Percentiles rank a stretch among this genome's conserved stretches.
Conservation (phyloP, 495 filamentous ascomycete species). For the Staphylotrichum tortipilum region DNA sequence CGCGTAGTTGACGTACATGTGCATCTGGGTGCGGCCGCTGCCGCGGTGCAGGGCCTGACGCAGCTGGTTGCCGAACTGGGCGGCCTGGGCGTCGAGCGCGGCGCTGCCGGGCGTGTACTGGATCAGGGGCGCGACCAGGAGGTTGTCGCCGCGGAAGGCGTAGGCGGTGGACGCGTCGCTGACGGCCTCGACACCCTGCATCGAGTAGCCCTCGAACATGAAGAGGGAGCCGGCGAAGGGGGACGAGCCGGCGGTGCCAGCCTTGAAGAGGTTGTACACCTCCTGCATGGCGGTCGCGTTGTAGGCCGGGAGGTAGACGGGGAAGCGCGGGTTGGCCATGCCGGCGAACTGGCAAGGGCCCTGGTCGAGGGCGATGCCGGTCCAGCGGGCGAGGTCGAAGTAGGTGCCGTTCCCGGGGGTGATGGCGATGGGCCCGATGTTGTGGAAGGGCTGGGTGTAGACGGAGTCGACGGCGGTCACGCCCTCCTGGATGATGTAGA, state of each 20-base stretch:
- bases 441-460: conserved; percentile 39
- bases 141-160: conserved; percentile 33
- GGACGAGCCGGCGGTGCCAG: conserved; percentile 12
- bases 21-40: conserved; percentile 28
- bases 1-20: conserved; percentile 55
- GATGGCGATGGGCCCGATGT: conserved; percentile 35
- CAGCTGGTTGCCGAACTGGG: conserved; percentile 32
- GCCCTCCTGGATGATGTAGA: conserved; percentile 47
- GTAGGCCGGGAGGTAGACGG: conserved; percentile 38
- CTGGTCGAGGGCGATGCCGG: conserved; percentile 26
- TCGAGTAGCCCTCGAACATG: conserved; percentile 50
- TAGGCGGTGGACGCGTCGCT: conserved; percentile 31
- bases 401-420: conserved; percentile 30
- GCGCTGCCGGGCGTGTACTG: conserved; percentile 27
- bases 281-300: conserved; percentile 35
- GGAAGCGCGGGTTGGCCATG: conserved; percentile 42
- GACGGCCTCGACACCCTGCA: conserved; percentile 36
- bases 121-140: conserved; percentile 40
- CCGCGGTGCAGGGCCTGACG: conserved; percentile 34
- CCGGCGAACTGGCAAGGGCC: conserved; percentile 40
- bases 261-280: conserved; percentile 35
- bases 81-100: conserved; percentile 26
- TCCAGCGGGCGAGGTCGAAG: conserved; percentile 37
- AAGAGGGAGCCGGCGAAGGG: conserved; percentile 35
- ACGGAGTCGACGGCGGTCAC: conserved; percentile 29